Percentiles rank a stretch among this genome's conserved stretches.
Evolutionary conservation across 2,329 filamentous ascomycete species (phyloP).

Genomic region (Juglanconis oblonga): DNA sequence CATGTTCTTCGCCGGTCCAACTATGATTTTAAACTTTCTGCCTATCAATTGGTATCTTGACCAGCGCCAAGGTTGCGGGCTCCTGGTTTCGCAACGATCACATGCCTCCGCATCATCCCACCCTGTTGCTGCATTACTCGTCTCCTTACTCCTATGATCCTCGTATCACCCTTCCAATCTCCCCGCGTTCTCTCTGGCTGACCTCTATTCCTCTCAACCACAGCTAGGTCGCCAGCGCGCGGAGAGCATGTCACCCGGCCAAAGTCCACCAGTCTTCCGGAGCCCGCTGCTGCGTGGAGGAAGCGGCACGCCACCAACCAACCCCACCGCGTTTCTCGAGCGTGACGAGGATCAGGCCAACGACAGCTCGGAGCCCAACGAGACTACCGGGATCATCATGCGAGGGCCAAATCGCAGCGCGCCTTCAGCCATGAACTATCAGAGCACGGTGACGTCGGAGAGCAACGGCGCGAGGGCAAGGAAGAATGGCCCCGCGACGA

Average conservation of each 20-base stretch:
- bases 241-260: slow-evolving; percentile 17
- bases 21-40: not conserved
- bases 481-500: not conserved
- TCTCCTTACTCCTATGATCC: not conserved
- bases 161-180: not conserved
- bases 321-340: not conserved
- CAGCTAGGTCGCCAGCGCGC: slow-evolving; percentile 18
- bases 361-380: slow-evolving; percentile 7
- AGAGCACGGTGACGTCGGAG: slow-evolving; percentile 13
- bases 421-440: slow-evolving; percentile 14
- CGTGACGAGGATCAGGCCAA: not conserved
- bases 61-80: not conserved
- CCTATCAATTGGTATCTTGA: not conserved
- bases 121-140: not conserved
- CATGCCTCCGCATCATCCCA: not conserved
- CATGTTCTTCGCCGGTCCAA: not conserved
- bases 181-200: not conserved
- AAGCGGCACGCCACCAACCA: not conserved
- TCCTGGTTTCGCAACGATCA: not conserved
- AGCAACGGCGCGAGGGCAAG: slow-evolving; percentile 4
- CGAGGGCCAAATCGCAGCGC: not conserved
- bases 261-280: slow-evolving; percentile 10
- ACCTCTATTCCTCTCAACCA: not conserved
- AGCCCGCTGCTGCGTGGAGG: not conserved
- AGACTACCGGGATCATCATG: slow-evolving; percentile 13